Percentiles rank a stretch among this genome's conserved stretches.
Evolutionary conservation across 106 monocot genomes (phyloP).

Genomic region (Agapanthus africanus): DNA sequence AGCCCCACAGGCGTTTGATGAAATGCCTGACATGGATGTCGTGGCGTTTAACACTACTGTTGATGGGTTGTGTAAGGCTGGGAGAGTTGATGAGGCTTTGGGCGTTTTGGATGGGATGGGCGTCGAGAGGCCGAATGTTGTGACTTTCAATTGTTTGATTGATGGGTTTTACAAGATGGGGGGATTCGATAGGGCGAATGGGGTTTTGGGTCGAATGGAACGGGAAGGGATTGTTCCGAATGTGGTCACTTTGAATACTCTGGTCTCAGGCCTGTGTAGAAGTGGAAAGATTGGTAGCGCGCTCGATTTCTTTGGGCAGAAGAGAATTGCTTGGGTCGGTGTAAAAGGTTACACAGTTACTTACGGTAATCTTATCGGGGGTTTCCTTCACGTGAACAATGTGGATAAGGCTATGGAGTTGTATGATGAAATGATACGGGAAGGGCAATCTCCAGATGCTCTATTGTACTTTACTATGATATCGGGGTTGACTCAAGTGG

Average conservation of each 20-base stretch:
- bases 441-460: constrained; percentile 49
- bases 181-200: constrained; percentile 26
- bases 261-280: constrained; percentile 61
- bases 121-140: constrained; percentile 20
- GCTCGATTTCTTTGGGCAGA: constrained; percentile 45
- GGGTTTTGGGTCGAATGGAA: constrained; percentile 51
- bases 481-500: constrained; percentile 53
- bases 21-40: constrained; percentile 34
- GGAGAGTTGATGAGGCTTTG: constrained; percentile 37
- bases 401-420: constrained; percentile 53
- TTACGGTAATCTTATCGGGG: constrained; percentile 59
- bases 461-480: constrained; percentile 65
- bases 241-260: constrained; percentile 56
- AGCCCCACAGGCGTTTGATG: constrained; percentile 57
- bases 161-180: constrained; percentile 65
- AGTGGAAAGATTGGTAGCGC: constrained; percentile 45
- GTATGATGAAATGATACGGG: constrained; percentile 59
- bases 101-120: constrained; percentile 19
- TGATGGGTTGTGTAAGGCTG: constrained; percentile 65
- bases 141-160: constrained; percentile 61
- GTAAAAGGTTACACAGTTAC: constrained; percentile 45
- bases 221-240: constrained; percentile 30
- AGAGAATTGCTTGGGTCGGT: constrained; percentile 18
- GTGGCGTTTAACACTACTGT: constrained; percentile 52
- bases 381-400: constrained; percentile 65